Base-by-base conservation (phyloP, 306 rosid genomes). In the Potentilla sterilis region DNA sequence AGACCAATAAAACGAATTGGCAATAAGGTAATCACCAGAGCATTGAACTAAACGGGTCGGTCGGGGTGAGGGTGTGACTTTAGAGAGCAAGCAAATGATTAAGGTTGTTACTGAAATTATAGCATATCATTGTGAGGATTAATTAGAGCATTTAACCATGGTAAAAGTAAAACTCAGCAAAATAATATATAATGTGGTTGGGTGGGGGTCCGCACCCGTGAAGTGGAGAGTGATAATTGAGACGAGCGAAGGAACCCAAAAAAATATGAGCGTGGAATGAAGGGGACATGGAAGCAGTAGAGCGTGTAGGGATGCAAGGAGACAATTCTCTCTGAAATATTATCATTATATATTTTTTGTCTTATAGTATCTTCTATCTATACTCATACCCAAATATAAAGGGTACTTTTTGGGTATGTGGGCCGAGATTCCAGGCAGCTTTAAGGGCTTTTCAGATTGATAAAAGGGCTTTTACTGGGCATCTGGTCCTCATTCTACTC, bases 241-340 rank as follows among this genome's bases (percentile, higher is more conserved):
- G 75, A 28, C 28, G 28, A 77, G 86, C 13, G 88, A 85, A 54
- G 54, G 77, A 69, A 61, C 73, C 80, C 64, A 70, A 69, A 75
- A 65, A 75, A 37, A 54, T 42, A 8, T 0, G 76, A 85, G 90
- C 91, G 89, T 88, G 93, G 88, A 67, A 76, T 72, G 84, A 85
- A 75, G 87, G 85, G 83, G 76, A 82, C 82, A 84, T 78, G 46
- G 72, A 72, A 63, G 76, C 89, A 82, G 93, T 54, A 68, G 3
- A 21, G 62, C 0, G 4, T 91, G 97, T 87, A 55, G 87, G 91
- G 85, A 44, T 81, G 75, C 18, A 63, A 83, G 94, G 96, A 84
- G 89, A 91, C 98, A 94, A 5, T 76, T 10, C 73, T 75, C 62
- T 82, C 90, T 81, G 77, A 69, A 49, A 64, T 84, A 74, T 78